These are phyloP conservation scores for Schizophyllum amplum DNA, from an alignment of 1,284 basidiomycete genomes.

Conservation along the genomic window DNA sequence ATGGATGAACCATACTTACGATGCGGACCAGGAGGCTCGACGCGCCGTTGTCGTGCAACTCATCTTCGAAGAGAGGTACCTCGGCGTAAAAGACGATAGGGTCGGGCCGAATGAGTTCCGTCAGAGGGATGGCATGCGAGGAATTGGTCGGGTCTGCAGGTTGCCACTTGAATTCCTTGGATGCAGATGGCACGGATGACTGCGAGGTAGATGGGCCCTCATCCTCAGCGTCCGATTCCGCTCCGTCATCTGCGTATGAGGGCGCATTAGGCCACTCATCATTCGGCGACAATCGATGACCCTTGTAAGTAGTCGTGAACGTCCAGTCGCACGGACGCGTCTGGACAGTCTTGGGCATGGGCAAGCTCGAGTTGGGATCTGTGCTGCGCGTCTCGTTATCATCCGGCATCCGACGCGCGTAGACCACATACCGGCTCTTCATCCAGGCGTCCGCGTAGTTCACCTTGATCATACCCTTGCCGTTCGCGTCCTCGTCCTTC, in stretches of 20 bases:
- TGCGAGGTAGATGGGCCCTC: conserved; percentile 14
- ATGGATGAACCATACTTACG: conserved; percentile 41
- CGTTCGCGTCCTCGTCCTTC: conserved; percentile 65
- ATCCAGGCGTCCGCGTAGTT: conserved; percentile 93
- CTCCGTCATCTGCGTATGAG: conserved; percentile 11
- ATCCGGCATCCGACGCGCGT: conserved; percentile 8
- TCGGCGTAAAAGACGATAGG: conserved; percentile 95
- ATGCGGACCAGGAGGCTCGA: conserved; percentile 78
- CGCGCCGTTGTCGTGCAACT: conserved; percentile 90
- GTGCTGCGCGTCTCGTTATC: conserved; percentile 35
- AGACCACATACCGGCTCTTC: conserved; percentile 61
- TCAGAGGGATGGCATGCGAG: conserved; percentile 67
- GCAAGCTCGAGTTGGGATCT: conserved; percentile 51
- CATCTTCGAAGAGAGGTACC: conserved; percentile 88
- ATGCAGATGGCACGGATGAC: conserved; percentile 11
- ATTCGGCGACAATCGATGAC: conserved; percentile 32
- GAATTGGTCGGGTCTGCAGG: conserved; percentile 44
- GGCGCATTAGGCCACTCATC: conserved; percentile 3
- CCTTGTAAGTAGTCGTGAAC: conserved; percentile 85
- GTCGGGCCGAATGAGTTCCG: conserved; percentile 81
- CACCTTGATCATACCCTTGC: conserved; percentile 89
- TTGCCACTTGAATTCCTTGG: conserved; percentile 43
- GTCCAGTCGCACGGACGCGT: conserved; percentile 98
- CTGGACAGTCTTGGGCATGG: conserved; percentile 64
- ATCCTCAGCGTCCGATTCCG: conserved; percentile 8